Conservation (phyloP, 129 eudicot genomes). For the Chrysanthemum makinoi region DNA sequence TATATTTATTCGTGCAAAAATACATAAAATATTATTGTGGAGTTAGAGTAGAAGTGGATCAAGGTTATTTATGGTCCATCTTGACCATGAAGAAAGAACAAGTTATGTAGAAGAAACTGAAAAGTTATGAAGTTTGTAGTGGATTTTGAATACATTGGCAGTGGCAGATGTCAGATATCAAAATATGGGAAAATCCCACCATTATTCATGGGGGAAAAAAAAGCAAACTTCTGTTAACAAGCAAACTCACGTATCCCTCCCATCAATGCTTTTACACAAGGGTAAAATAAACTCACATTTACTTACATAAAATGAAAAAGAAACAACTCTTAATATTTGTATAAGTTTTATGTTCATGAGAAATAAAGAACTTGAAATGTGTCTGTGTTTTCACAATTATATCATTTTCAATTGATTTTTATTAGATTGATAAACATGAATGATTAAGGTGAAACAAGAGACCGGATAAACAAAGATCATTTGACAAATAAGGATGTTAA, state of each 20-base stretch:
- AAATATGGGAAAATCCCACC: constrained; percentile 40
- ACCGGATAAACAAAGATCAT: no score
- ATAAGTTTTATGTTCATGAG: no score
- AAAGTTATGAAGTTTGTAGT: constrained; percentile 35
- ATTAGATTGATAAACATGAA: no score
- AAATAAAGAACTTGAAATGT: no score
- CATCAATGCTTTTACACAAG: not conserved
- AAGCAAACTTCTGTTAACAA: constrained; percentile 38
- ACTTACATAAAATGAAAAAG: not conserved
- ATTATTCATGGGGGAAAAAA: constrained; percentile 49
- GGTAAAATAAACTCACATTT: not conserved
- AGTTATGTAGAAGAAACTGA: constrained; percentile 23
- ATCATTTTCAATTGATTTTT: no score
- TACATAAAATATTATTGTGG: not conserved
- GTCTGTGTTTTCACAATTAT: not conserved
- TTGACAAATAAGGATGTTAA: no score
- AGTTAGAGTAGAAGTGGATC: constrained; percentile 31
- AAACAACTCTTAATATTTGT: not conserved
- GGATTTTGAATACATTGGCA: constrained; percentile 29
- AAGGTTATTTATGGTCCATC: constrained; percentile 43
- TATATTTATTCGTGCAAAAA: not conserved
- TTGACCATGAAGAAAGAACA: constrained; percentile 32
- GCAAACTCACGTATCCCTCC: constrained; percentile 16
- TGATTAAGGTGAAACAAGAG: no score
- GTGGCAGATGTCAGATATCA: constrained; percentile 31